phyloP scores from a whole-genome alignment of 2,329 filamentous ascomycete species.

The Alternaria brassicicola region DNA sequence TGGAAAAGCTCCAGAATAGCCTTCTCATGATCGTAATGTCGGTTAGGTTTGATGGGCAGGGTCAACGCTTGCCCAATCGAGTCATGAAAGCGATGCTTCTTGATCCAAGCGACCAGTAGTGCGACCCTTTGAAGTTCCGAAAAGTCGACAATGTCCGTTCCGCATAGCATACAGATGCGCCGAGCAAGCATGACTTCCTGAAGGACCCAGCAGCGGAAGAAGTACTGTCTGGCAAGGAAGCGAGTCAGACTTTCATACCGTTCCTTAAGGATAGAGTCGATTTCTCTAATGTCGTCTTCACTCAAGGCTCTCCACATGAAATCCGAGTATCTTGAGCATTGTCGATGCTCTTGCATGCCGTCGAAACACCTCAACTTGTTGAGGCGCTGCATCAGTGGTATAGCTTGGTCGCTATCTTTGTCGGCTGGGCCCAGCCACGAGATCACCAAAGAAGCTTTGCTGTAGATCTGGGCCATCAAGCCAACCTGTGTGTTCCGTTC shows the following conservation, averaged over 20 bases:
- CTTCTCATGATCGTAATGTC: background rate
- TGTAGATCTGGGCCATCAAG: slow-evolving; percentile 17
- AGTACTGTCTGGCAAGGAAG: slow-evolving; percentile 3
- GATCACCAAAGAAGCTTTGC: slow-evolving; percentile 1
- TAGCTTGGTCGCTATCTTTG: background rate
- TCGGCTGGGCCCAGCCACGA: slow-evolving; percentile 20
- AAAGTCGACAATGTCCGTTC: background rate
- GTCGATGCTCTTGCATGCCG: background rate
- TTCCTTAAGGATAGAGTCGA: background rate
- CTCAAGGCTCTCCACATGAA: background rate
- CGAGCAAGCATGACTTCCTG: slow-evolving; percentile 3
- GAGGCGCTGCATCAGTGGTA: slow-evolving; percentile 1
- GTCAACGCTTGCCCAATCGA: background rate
- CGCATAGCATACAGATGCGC: background rate
- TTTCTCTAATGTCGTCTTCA: background rate
- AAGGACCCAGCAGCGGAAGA: slow-evolving; percentile 8
- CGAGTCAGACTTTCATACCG: background rate
- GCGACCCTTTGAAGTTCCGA: background rate
- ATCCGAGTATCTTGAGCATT: background rate
- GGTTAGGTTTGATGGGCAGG: background rate
- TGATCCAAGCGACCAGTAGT: background rate
- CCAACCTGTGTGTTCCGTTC: slow-evolving; percentile 17
- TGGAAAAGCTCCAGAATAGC: background rate
- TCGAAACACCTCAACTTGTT: background rate
- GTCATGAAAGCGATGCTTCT: background rate